phyloP scores from a whole-genome alignment of 306 rosid species.

The Quillaja saponaria region DNA sequence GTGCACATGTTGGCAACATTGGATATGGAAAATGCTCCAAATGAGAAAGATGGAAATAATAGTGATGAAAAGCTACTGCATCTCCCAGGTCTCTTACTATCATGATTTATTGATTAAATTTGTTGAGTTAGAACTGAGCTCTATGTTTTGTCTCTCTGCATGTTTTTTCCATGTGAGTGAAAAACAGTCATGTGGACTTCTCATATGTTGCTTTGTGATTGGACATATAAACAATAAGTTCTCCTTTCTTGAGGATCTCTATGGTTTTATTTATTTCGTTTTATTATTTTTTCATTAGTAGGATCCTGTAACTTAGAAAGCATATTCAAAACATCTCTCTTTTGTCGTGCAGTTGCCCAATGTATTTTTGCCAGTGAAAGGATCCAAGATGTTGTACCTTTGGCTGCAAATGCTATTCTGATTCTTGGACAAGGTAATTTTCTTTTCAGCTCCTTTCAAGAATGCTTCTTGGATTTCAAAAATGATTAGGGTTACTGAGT shows the following conservation, averaged over 20 bases:
- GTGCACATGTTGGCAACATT: conserved; percentile 56
- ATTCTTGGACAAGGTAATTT: conserved; percentile 89
- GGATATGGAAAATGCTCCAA: conserved; percentile 51
- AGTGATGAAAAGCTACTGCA: conserved; percentile 49
- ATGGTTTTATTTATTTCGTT: conserved; percentile 6
- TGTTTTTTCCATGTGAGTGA: conserved; percentile 1
- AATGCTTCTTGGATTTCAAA: no score
- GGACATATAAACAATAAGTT: background rate
- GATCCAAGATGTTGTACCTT: conserved; percentile 72
- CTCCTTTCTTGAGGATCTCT: conserved; percentile 6
- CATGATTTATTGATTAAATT: conserved; percentile 28
- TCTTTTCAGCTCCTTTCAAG: background rate
- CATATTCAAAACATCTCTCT: conserved; percentile 4
- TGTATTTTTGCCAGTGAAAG: conserved; percentile 72
- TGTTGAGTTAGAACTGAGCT: conserved; percentile 8
- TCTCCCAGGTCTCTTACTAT: conserved; percentile 55
- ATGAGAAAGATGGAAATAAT: conserved; percentile 47
- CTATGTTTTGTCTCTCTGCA: no score
- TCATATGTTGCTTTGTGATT: background rate
- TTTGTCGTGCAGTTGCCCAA: conserved; percentile 52
- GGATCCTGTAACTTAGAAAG: background rate
- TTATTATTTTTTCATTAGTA: background rate
- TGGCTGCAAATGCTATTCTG: conserved; percentile 67
- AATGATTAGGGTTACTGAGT: background rate
- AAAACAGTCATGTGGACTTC: conserved; percentile 1